A percentile compares a stretch with the other conserved stretches of the same genome.
These are phyloP conservation scores for Helicostylum pulchrum DNA, from an alignment of 192 early-diverging fungal genomes.

Conservation along the genomic window DNA sequence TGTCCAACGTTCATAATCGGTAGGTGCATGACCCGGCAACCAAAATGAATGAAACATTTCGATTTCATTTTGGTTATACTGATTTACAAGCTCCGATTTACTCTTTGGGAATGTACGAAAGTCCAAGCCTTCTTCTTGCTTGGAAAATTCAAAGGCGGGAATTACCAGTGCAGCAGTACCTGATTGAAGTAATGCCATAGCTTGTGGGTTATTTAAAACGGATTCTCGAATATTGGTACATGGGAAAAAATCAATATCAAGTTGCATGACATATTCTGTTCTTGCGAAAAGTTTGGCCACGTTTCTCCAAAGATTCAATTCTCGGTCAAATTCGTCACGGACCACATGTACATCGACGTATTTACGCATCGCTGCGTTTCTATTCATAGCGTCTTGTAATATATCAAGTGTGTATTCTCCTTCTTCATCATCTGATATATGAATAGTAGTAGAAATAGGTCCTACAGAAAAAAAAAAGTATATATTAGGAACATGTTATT, in stretches of 20 bases:
- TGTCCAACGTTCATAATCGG: conserved; percentile 49
- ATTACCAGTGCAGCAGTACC: conserved; percentile 39
- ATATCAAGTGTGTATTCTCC: conserved; percentile 42
- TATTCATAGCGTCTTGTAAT: conserved; percentile 42
- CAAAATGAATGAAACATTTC: conserved; percentile 54
- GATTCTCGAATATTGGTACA: conserved; percentile 46
- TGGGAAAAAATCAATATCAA: conserved; percentile 59
- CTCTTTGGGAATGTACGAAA: conserved; percentile 43
- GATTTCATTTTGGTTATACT: conserved; percentile 39
- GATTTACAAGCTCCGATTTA: conserved; percentile 39
- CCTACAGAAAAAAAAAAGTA: conserved; percentile 27
- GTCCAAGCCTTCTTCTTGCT: conserved; percentile 48
- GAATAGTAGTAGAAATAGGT: conserved; percentile 56
- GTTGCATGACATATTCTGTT: conserved; percentile 54
- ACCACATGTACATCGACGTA: conserved; percentile 55
- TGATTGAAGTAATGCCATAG: conserved; percentile 38
- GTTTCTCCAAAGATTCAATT: conserved; percentile 62
- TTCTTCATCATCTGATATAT: conserved; percentile 50
- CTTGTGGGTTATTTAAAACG: conserved; percentile 30
- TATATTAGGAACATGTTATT: not conserved
- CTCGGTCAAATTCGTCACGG: conserved; percentile 55
- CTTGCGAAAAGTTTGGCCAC: conserved; percentile 57
- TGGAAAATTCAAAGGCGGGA: conserved; percentile 51
- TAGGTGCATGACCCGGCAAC: conserved; percentile 47
- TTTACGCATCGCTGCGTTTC: conserved; percentile 41